phyloP scores from a whole-genome alignment of 768 basidiomycete species.

The Boletus rubescentipes region DNA sequence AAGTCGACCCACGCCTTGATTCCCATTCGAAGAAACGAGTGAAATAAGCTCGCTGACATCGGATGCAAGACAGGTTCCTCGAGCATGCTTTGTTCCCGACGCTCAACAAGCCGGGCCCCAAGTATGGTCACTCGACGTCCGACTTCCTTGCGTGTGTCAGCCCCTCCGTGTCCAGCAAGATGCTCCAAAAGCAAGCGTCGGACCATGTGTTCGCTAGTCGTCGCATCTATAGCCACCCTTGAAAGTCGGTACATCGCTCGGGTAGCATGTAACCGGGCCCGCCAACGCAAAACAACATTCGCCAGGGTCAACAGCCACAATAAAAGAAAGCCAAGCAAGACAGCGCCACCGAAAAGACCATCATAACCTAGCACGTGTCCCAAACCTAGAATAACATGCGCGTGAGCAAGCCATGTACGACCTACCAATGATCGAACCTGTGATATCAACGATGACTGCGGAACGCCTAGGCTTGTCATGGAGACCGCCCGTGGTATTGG shows the following conservation, averaged over 20 bases:
- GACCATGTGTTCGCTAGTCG: neutral
- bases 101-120: constrained; percentile 4
- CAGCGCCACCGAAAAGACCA: neutral
- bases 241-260: neutral
- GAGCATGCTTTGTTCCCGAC: neutral
- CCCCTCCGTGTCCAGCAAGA: neutral
- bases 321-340: neutral
- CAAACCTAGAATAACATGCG: neutral
- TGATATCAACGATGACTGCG: neutral
- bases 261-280: neutral
- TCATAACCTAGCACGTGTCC: neutral
- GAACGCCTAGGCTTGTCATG: neutral
- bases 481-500: constrained; percentile 1
- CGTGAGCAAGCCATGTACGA: neutral
- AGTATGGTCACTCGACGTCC: neutral
- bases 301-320: constrained; percentile 5
- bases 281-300: neutral
- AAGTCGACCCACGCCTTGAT: neutral
- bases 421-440: constrained; percentile 2
- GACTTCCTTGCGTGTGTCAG: neutral
- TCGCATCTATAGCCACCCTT: neutral
- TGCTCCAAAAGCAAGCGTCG: neutral
- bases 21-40: neutral
- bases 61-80: neutral
- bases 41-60: neutral